phyloP scores from a whole-genome alignment of 2,329 filamentous ascomycete species.

The Sphaerulina vaccinii region DNA sequence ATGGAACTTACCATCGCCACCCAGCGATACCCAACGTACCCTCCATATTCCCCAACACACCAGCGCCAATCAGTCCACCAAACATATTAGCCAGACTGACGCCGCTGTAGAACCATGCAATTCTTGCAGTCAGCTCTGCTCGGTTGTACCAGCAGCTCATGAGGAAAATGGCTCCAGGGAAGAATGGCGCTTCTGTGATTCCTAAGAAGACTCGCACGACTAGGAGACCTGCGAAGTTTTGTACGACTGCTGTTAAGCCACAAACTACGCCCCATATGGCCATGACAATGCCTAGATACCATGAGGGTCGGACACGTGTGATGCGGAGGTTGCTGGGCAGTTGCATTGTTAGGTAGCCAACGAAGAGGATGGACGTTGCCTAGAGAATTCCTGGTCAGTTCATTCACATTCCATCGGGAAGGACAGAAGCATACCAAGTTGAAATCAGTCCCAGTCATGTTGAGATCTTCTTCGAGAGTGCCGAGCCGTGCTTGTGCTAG shows the following conservation, averaged over 20 bases:
- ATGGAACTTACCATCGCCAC: conserved; percentile 45
- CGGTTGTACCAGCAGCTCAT: conserved; percentile 11
- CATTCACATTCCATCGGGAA: neutral
- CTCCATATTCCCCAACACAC: conserved; percentile 62
- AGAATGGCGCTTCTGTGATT: conserved; percentile 60
- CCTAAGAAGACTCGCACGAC: conserved; percentile 63
- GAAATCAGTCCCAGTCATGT: conserved; percentile 8
- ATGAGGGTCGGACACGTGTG: conserved; percentile 66
- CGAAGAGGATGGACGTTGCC: conserved; percentile 55
- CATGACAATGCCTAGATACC: conserved; percentile 69
- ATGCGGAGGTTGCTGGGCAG: conserved; percentile 70
- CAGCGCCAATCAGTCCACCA: conserved; percentile 41
- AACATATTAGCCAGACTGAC: conserved; percentile 36
- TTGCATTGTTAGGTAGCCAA: conserved; percentile 49
- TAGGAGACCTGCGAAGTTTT: conserved; percentile 60
- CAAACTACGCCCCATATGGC: conserved; percentile 67
- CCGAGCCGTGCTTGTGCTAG: conserved; percentile 11
- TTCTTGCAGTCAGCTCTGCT: conserved; percentile 18
- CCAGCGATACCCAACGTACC: conserved; percentile 55
- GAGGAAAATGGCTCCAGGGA: conserved; percentile 4
- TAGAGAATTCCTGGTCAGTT: neutral
- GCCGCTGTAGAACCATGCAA: conserved; percentile 27
- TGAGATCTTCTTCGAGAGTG: conserved; percentile 31
- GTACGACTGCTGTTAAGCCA: conserved; percentile 62
- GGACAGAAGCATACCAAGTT: neutral